Base-by-base conservation (phyloP, 805 yeast species). In the Saccharomycopsis selenospora region DNA sequence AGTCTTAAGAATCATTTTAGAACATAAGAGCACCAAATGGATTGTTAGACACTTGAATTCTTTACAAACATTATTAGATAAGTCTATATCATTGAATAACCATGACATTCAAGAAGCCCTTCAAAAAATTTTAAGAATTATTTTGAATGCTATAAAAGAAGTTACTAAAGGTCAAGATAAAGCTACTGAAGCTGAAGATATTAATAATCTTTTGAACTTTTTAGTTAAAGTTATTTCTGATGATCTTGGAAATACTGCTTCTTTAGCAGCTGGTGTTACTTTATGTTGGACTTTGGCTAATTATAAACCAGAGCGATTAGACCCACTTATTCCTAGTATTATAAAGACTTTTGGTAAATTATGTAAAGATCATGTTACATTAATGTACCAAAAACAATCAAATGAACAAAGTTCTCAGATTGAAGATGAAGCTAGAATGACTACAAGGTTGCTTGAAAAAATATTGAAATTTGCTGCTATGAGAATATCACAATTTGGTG, bases 331-430 rank as follows among this genome's bases (percentile, higher is more conserved):
- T 51, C 90, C 87, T 2, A 68, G 77, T 53, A 73, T 89, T 10
- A 84, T 93, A 82, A 79, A 90, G 60, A 87, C 95, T 0, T 82
- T 95, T 65, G 86, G 90, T 53, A 89, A 87, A 61, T 71, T 91
- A 43, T 87, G 93, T 60, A 87, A 87, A 56, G 97, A 90, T 62
- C 95, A 90, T 59, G 77, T 82, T 24, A 72, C 83, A 4, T 72
- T 79, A 36, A 74, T 86, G 4, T 81, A 77, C 38, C 76, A 72
- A 8, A 63, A 72, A 1, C 73, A 67, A 51, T 63, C 72, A 2
- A 66, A 61, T 45, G 69, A 66, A 49, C 70, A 70, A 18, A 60
- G 64, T 10, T 57, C 61, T 3, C 62, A 60, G 36, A 61, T 68
- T 20, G 95, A 85, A 47, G 76, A 74, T 55, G 96, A 88, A 59